phyloP scores from a whole-genome alignment of 345 rosid species.

The Gossypium turneri region DNA sequence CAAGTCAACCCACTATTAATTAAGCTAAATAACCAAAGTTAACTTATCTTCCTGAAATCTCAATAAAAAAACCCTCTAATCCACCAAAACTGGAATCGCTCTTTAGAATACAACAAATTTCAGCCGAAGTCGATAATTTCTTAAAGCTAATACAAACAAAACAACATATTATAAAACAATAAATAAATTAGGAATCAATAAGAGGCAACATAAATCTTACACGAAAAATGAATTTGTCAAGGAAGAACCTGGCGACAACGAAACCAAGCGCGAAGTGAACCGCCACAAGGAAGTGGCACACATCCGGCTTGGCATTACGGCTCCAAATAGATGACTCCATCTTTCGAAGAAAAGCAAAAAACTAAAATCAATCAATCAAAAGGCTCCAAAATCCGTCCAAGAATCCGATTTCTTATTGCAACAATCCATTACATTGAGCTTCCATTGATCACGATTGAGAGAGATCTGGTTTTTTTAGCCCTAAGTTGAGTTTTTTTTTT shows the following conservation, averaged over 20 bases:
- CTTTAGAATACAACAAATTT: background rate
- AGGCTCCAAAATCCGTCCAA: background rate
- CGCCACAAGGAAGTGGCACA: constrained; percentile 51
- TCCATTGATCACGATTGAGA: background rate
- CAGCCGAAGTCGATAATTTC: background rate
- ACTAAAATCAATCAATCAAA: constrained; percentile 18
- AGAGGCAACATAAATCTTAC: constrained; percentile 36
- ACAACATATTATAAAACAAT: background rate
- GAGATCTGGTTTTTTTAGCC: constrained; percentile 14
- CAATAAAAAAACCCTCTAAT: background rate
- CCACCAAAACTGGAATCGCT: background rate
- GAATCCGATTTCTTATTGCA: background rate
- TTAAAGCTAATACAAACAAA: background rate
- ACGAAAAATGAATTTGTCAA: constrained; percentile 77
- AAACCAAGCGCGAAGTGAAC: constrained; percentile 60
- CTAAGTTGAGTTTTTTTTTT: background rate
- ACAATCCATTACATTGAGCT: constrained; percentile 8
- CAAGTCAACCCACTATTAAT: background rate
- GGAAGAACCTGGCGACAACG: constrained; percentile 53
- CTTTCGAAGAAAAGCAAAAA: constrained; percentile 12
- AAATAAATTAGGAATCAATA: background rate
- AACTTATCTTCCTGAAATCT: background rate
- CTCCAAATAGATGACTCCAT: constrained; percentile 56
- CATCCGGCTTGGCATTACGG: constrained; percentile 33
- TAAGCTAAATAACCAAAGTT: background rate